Conservation (phyloP, 129 eudicot species). For the Chrysanthemum seticuspe region DNA sequence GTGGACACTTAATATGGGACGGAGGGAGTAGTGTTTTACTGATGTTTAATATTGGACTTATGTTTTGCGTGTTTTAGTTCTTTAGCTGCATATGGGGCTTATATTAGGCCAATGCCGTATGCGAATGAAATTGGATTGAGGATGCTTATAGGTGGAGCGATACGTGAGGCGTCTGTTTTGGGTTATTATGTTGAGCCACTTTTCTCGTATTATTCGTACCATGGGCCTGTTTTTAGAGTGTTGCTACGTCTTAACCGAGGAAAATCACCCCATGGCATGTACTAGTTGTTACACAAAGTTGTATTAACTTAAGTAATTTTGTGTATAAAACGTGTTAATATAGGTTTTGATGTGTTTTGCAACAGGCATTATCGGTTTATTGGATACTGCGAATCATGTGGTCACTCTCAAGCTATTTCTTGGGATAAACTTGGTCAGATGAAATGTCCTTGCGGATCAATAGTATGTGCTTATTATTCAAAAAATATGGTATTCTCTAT, state of each 20-base stretch:
- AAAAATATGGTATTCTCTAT: no score
- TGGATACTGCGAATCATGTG: no score
- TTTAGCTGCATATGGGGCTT: slow-evolving; percentile 90
- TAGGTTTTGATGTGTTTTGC: no score
- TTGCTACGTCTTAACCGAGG: slow-evolving; percentile 81
- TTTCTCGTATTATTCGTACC: slow-evolving; percentile 92
- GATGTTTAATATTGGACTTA: background rate
- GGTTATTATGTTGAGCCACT: slow-evolving; percentile 82
- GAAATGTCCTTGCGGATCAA: no score
- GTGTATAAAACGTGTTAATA: no score
- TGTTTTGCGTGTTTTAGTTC: slow-evolving; percentile 44
- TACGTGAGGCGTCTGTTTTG: slow-evolving; percentile 82
- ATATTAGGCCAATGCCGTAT: slow-evolving; percentile 71
- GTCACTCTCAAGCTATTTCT: no score
- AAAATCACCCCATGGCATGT: slow-evolving; percentile 64
- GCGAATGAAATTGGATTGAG: slow-evolving; percentile 87
- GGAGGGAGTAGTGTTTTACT: background rate
- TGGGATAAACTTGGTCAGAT: no score
- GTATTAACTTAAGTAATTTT: background rate
- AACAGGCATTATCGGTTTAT: no score
- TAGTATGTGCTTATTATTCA: no score
- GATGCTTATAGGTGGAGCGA: slow-evolving; percentile 95
- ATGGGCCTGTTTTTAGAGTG: slow-evolving; percentile 91
- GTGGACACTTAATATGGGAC: no score
- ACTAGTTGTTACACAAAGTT: slow-evolving; percentile 11